Evolutionary conservation across 2,329 filamentous ascomycete species (phyloP).

Genomic region (Nemania bipapillata): DNA sequence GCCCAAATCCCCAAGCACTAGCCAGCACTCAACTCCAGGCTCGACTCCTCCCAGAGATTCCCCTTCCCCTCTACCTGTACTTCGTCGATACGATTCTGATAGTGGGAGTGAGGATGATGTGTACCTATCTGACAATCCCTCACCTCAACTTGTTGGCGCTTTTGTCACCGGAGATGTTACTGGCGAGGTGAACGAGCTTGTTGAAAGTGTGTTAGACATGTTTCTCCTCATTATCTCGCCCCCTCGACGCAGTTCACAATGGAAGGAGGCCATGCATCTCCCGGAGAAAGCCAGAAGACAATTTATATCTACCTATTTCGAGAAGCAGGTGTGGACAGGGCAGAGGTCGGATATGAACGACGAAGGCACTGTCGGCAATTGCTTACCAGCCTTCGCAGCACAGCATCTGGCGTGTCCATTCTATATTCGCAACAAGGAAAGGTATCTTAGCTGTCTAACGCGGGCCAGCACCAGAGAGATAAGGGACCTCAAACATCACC

Average conservation of each 20-base stretch:
- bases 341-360: background rate
- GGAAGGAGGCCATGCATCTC: background rate
- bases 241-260: background rate
- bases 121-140: background rate
- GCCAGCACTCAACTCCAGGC: background rate
- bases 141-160: background rate
- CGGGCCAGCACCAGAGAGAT: conserved; percentile 27
- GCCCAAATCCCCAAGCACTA: background rate
- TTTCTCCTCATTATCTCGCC: background rate
- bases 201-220: background rate
- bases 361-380: background rate
- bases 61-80: background rate
- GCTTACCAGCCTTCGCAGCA: background rate
- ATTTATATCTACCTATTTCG: conserved; percentile 7
- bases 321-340: no score
- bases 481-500: conserved; percentile 37
- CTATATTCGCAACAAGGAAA: conserved; percentile 5
- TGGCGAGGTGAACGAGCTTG: conserved; percentile 2
- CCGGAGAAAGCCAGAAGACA: background rate
- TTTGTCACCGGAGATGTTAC: background rate
- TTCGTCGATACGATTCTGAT: background rate
- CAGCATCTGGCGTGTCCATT: conserved; percentile 2
- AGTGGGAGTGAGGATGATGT: background rate
- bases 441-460: conserved; percentile 27
- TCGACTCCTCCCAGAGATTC: background rate